Base-by-base conservation (phyloP, 371 early-diverging fungal genomes). In the Mucor lusitanicus region DNA sequence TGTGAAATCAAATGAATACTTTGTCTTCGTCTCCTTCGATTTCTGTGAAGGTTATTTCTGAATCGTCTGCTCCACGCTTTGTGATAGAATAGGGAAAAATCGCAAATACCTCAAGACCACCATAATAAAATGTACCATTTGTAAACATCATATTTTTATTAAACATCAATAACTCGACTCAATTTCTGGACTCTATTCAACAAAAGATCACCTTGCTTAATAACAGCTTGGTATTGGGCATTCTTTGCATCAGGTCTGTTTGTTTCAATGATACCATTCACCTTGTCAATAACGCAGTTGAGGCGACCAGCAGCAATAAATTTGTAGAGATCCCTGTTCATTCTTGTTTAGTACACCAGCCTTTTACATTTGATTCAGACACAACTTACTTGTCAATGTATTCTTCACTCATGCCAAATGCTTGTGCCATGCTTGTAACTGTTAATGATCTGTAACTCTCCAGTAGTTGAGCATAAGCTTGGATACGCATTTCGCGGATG, bases 281-380 rank as follows among this genome's bases (percentile, higher is more conserved):
- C 98, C 76, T 97, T 97, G 83, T 99, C 99, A 76, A 99, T 99
- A 25, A 97, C 97, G 74, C 99, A 99, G 81, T 97, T 95, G 54
- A 99, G 85, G 30, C 99, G 94, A 23, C 97, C 97, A 8, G 96
- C 94, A 15, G 98, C 94, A 75, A 99, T 98, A 77, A 97, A 99
- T 67, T 89, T 90, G 64, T 96, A 92, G 50, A 99, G 81, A 73
- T 99, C 99, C 69, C 94, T 91, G 76, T 53, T 39, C 2, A 21
- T 6, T 6, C 19, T 44, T 7, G 44, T 19, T 19, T n/a, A 44
- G 17, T 44, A 5, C 8, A 7, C 27, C 7, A 13, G 33, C 11
- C 8, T 61, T 27, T 33, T 13, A 50, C 9, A 21, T 3, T 3
- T 19, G 6, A 19, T 7, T 3, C 3, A 4, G 6, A 19, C 12